These are phyloP conservation scores for Fusarium caatingaense DNA, from an alignment of 2,329 filamentous ascomycete genomes.

Conservation along the genomic window DNA sequence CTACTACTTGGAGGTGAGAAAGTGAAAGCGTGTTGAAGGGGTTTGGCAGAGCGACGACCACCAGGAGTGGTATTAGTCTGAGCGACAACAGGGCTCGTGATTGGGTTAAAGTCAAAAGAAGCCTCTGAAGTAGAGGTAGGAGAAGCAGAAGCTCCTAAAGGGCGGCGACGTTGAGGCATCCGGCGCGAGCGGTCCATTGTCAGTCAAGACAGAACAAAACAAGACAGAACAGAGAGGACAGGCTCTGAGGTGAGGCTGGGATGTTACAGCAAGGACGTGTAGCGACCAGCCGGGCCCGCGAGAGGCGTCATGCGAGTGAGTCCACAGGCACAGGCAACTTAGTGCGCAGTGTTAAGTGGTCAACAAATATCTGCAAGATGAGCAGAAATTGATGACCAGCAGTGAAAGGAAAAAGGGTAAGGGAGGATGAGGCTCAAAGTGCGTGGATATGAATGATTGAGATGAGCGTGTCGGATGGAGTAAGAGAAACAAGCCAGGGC, in stretches of 20 bases:
- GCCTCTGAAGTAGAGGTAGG: constrained; percentile 50
- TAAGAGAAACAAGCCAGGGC: constrained; percentile 46
- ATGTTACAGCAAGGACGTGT: constrained; percentile 47
- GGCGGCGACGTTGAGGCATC: constrained; percentile 50
- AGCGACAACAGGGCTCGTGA: constrained; percentile 49
- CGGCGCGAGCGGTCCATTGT: constrained; percentile 55
- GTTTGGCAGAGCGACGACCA: constrained; percentile 51
- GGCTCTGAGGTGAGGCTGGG: constrained; percentile 42
- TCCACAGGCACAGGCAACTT: constrained; percentile 28
- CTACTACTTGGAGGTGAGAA: constrained; percentile 51
- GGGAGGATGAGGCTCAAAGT: constrained; percentile 38
- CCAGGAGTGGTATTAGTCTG: constrained; percentile 50
- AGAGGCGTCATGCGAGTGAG: constrained; percentile 45
- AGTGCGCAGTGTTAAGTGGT: constrained; percentile 28
- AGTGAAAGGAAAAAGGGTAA: background rate
- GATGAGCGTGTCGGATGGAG: constrained; percentile 49
- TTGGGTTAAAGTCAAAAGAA: constrained; percentile 48
- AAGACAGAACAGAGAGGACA: background rate
- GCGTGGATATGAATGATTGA: constrained; percentile 40
- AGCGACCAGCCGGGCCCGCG: constrained; percentile 47
- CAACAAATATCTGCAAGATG: constrained; percentile 25
- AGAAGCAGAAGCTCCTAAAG: constrained; percentile 49
- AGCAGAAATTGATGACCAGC: constrained; percentile 15
- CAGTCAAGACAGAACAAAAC: constrained; percentile 37
- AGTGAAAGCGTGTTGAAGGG: constrained; percentile 52